These are phyloP conservation scores for Cladophialophora carrionii DNA, from an alignment of 2,329 filamentous ascomycete genomes.

Conservation along the genomic window DNA sequence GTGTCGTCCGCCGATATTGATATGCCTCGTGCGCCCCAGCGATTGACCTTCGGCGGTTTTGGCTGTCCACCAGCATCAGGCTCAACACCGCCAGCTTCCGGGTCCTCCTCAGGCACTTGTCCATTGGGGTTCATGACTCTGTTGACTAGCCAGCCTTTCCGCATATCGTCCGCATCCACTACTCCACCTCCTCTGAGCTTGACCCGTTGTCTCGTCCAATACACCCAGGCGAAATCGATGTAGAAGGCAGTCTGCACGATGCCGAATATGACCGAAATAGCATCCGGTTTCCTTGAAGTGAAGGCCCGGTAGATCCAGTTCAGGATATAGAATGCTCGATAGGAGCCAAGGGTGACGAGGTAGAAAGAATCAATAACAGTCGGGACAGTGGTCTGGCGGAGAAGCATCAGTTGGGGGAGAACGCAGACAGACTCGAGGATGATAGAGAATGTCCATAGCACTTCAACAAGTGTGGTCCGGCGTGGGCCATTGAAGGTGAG, in stretches of 20 bases:
- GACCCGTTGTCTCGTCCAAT: slow-evolving; percentile 88
- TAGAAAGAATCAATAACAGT: slow-evolving; percentile 98
- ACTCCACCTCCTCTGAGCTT: slow-evolving; percentile 87
- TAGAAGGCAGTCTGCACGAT: slow-evolving; percentile 88
- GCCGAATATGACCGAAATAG: slow-evolving; percentile 80
- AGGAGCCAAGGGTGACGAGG: slow-evolving; percentile 81
- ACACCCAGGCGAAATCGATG: slow-evolving; percentile 94
- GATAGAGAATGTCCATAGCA: slow-evolving; percentile 84
- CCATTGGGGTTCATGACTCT: slow-evolving; percentile 62
- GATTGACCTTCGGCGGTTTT: slow-evolving; percentile 42
- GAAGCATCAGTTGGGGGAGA: slow-evolving; percentile 84
- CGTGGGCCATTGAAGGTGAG: slow-evolving; percentile 66
- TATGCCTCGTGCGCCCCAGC: slow-evolving; percentile 63
- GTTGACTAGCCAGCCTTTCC: slow-evolving; percentile 80
- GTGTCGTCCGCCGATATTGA: slow-evolving; percentile 64
- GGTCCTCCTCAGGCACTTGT: slow-evolving; percentile 35
- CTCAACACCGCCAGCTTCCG: slow-evolving; percentile 36
- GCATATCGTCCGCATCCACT: slow-evolving; percentile 86
- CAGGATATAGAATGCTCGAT: slow-evolving; percentile 84
- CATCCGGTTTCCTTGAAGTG: slow-evolving; percentile 51
- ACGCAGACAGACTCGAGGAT: slow-evolving; percentile 90
- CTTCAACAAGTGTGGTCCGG: slow-evolving; percentile 52
- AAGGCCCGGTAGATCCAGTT: slow-evolving; percentile 82
- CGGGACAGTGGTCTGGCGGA: slow-evolving; percentile 91
- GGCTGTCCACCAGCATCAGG: slow-evolving; percentile 26